Evolutionary conservation across 1,139 yeast genomes (phyloP), one percentile per base, ranked within the genome.

Genomic region (Suhomyces bolitotheri): DNA sequence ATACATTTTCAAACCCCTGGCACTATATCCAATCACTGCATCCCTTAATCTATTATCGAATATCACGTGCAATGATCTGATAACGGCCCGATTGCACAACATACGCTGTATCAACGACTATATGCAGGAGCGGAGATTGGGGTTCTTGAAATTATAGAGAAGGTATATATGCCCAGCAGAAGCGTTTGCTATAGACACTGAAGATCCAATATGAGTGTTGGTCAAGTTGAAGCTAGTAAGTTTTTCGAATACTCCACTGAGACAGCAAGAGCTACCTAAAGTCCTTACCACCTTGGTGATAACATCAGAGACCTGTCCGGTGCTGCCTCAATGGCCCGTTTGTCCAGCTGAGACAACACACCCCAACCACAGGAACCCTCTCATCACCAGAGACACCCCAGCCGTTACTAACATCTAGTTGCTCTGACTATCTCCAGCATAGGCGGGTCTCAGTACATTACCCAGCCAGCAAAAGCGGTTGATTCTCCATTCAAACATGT

Each of bases 381-480:
- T n/a, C n/a, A n/a, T n/a, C n/a, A n/a, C n/a, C n/a, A n/a, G n/a
- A n/a, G n/a, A n/a, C n/a, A 8, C 23, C n/a, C 32, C 22, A 5
- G 4, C 14, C 3, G n/a, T 4, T 36, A 40, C 41, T 40, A 40
- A 40, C 41, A 9, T 15, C 12, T 29, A 46, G 52, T 47, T 28
- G 38, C 48, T 14, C 31, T 38, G n/a, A 31, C 50, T 12, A 36
- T 45, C 30, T 25, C 36, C 27, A 38, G 44, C 29, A 51, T 56
- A 17, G 58, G 55, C 19, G 72, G 71, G 19, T 44, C 56, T 22
- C 60, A 68, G 23, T 73, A 63, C 47, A 56, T 64, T 19, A 63
- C 77, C 23, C 76, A 71, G 45, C 73, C 75, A 25, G 70, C 77
- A 29, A 70, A 75, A 50, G 60, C 77, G 8, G 72, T 66, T 10